phyloP scores from a whole-genome alignment of 2,329 filamentous ascomycete species.

The Incumbomyces delicatus region DNA sequence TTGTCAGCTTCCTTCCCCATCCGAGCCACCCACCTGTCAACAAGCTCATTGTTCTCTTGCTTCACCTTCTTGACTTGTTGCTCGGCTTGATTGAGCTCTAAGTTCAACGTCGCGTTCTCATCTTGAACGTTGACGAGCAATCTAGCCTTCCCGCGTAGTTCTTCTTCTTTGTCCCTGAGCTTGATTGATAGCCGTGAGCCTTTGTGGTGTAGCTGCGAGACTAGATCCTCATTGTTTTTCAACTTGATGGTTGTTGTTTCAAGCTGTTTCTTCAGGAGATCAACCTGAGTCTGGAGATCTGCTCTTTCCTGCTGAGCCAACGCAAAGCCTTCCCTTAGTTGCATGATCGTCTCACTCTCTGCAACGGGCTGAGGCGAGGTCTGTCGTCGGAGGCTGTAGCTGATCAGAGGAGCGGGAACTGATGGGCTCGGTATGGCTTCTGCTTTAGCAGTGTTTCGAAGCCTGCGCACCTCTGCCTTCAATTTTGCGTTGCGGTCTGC shows the following conservation, averaged over 20 bases:
- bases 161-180: constrained; percentile 72
- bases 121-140: constrained; percentile 84
- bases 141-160: constrained; percentile 73
- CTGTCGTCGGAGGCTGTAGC: constrained; percentile 12
- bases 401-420: constrained; percentile 21
- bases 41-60: constrained; percentile 77
- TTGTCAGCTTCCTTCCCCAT: constrained; percentile 78
- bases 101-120: constrained; percentile 76
- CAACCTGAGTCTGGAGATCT: constrained; percentile 56
- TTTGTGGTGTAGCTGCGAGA: constrained; percentile 55
- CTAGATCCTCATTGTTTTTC: constrained; percentile 49
- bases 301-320: constrained; percentile 66
- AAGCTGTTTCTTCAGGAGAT: constrained; percentile 54
- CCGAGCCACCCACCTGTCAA: constrained; percentile 82
- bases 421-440: constrained; percentile 22
- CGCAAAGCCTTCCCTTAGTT: constrained; percentile 58
- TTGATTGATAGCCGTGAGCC: constrained; percentile 53
- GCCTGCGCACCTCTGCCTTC: constrained; percentile 8
- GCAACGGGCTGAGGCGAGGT: constrained; percentile 20
- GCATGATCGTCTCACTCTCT: constrained; percentile 24
- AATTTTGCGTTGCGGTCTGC: constrained; percentile 21
- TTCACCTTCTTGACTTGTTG: constrained; percentile 62
- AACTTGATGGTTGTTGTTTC: constrained; percentile 51
- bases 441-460: constrained; percentile 60
- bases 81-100: constrained; percentile 81